These are phyloP conservation scores for Leccinellum albellum DNA, from an alignment of 768 basidiomycete genomes.

Conservation along the genomic window DNA sequence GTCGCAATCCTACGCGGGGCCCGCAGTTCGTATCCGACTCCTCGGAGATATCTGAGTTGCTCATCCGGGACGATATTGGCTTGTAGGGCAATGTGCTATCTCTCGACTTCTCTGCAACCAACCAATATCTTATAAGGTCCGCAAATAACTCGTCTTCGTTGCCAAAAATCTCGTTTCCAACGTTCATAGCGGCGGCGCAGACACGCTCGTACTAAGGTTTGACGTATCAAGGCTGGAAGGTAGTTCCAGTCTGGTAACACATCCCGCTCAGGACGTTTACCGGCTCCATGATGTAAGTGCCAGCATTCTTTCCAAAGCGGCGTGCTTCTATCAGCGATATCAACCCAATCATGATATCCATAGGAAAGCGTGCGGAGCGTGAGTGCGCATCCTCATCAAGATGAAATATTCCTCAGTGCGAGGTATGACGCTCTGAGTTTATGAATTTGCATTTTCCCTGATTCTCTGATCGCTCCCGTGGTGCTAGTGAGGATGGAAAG, in stretches of 20 bases:
- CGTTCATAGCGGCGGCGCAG: slow-evolving; percentile 50
- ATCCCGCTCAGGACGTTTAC: slow-evolving; percentile 26
- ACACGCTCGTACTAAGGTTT: slow-evolving; percentile 49
- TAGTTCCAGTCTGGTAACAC: slow-evolving; percentile 6
- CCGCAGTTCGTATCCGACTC: slow-evolving; percentile 28
- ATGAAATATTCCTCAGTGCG: slow-evolving; percentile 67
- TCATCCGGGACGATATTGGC: slow-evolving; percentile 16
- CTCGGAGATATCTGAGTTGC: slow-evolving; percentile 24
- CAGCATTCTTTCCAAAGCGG: neutral
- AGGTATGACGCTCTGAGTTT: slow-evolving; percentile 39
- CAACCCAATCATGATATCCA: slow-evolving; percentile 14
- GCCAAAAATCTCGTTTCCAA: slow-evolving; percentile 4
- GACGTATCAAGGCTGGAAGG: slow-evolving; percentile 41
- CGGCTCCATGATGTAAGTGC: slow-evolving; percentile 31
- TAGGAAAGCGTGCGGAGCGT: slow-evolving; percentile 67
- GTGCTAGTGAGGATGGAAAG: slow-evolving; percentile 63
- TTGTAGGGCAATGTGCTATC: slow-evolving; percentile 66
- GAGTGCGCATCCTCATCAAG: slow-evolving; percentile 61
- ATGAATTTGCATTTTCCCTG: slow-evolving; percentile 11
- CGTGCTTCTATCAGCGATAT: slow-evolving; percentile 20
- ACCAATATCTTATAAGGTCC: slow-evolving; percentile 62
- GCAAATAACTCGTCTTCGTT: slow-evolving; percentile 28
- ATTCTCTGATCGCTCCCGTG: slow-evolving; percentile 16
- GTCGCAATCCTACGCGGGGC: slow-evolving; percentile 43
- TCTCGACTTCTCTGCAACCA: slow-evolving; percentile 65